Percentiles rank a stretch among this genome's conserved stretches.
Evolutionary conservation across 768 basidiomycete genomes (phyloP).

Genomic region (Russula vinacea): DNA sequence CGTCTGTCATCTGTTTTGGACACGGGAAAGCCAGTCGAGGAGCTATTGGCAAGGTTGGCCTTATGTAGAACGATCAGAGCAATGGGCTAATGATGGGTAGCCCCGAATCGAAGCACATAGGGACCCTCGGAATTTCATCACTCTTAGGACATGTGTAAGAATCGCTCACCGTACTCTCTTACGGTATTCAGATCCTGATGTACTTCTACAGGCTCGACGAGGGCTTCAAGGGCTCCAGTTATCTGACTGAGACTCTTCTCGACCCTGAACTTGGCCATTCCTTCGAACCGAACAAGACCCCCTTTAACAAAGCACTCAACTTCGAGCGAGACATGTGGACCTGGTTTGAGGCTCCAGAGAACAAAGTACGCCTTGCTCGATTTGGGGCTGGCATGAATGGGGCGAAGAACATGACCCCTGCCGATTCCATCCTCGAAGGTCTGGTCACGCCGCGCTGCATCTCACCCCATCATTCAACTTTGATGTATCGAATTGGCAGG

Average conservation of each 20-base stretch:
- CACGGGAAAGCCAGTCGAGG: slow-evolving; percentile 34
- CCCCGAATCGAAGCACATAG: slow-evolving; percentile 13
- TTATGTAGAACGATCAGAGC: background rate
- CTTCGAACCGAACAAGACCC: background rate
- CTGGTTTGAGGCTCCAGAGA: slow-evolving; percentile 11
- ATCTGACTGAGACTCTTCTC: slow-evolving; percentile 31
- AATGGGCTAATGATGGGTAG: slow-evolving; percentile 1
- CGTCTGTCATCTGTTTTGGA: slow-evolving; percentile 35
- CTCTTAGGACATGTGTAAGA: slow-evolving; percentile 18
- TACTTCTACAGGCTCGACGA: slow-evolving; percentile 29
- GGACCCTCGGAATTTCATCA: slow-evolving; percentile 21
- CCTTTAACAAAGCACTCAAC: slow-evolving; percentile 9
- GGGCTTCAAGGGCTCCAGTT: slow-evolving; percentile 29
- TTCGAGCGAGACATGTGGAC: background rate
- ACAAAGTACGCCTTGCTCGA: slow-evolving; percentile 10
- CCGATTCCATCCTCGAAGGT: slow-evolving; percentile 9
- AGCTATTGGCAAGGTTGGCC: slow-evolving; percentile 15
- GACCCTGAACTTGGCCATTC: slow-evolving; percentile 16
- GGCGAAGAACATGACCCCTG: background rate
- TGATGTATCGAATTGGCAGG: background rate
- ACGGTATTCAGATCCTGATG: background rate
- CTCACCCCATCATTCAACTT: background rate
- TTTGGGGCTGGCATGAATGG: slow-evolving; percentile 18
- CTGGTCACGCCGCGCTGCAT: background rate
- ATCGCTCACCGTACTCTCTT: background rate